Evolutionary conservation across 2,329 filamentous ascomycete genomes (phyloP).

Genomic region (Pestalotiopsis sp.): DNA sequence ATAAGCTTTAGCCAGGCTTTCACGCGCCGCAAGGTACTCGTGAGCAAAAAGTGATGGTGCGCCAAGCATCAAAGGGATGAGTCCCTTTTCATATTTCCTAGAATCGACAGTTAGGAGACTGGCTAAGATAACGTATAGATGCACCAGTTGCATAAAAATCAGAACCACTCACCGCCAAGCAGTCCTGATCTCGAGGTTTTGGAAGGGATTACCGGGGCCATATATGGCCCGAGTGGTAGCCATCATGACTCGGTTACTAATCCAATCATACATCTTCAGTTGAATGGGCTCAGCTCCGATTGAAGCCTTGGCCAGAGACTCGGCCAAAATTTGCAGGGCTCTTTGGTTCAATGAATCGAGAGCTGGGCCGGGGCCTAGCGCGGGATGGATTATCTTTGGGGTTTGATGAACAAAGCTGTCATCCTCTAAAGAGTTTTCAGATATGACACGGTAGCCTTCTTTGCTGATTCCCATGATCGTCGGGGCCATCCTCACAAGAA

Average conservation of each 20-base stretch:
- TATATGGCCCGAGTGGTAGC: background rate
- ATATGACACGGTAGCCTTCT: background rate
- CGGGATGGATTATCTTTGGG: background rate
- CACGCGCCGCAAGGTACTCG: background rate
- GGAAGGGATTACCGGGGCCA: background rate
- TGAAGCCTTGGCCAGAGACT: no score
- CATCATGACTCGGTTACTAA: background rate
- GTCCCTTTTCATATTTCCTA: background rate
- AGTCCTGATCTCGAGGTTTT: background rate
- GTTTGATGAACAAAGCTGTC: background rate
- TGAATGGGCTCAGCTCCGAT: no score
- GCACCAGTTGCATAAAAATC: no score
- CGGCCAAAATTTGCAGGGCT: no score
- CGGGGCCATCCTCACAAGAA: background rate
- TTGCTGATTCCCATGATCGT: background rate
- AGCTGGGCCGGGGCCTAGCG: background rate
- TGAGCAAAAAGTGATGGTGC: background rate
- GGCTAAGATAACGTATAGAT: background rate
- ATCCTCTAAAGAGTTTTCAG: background rate
- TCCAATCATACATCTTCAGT: background rate
- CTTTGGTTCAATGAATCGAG: no score
- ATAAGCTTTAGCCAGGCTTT: background rate
- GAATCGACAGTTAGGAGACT: fast-evolving
- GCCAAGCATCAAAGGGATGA: background rate
- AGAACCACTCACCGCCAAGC: background rate